Evolutionary conservation across 164 flowering plant species (phyloP), one percentile per base, ranked within the genome.

Genomic region (Macadamia tetraphylla): DNA sequence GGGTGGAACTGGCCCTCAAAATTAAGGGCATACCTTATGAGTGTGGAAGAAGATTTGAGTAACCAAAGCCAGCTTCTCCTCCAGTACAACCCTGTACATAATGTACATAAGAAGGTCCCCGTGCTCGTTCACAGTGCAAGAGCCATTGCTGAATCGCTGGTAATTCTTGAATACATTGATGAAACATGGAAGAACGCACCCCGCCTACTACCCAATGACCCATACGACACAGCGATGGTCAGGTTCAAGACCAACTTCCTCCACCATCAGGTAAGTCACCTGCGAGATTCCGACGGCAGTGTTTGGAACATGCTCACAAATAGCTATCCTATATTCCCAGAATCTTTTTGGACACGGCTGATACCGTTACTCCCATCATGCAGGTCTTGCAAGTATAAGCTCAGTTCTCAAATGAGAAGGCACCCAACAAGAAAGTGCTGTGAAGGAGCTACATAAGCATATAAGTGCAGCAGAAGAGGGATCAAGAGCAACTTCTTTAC

Each of bases 81-180:
- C 48, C 23, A 23, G 23, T 43, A 43, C 48, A 43, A 43, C 9
- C 48, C 48, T 43, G 48, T 43, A 6, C 9, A 43, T 43, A 0
- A 43, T 43, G 48, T 43, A 6, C 9, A 43, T 43, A 0, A 43
- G 48, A 43, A 43, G 48, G 48, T 43, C 48, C 48, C 48, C 48
- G 48, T 43, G 7, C 48, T 43, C 48, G 48, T 43, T 5, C 9
- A 9, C 48, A 43, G 0, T 43, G 48, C 0, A 43, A 43, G 48
- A 43, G 23, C 1, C 75, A 58, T 80, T 0, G 5, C 62, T 0
- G 77, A 80, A 57, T 77, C 80, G 0, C 69, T 67, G 0, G 49
- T 77, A 18, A 79, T 79, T 29, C 68, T 76, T 15, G 73, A 76
- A 63, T 80, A 80, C 73, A 75, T 77, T 1, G 76, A 76, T 12